Evolutionary conservation across 768 basidiomycete species (phyloP).

Genomic region (Kwoniella mangroviensis): DNA sequence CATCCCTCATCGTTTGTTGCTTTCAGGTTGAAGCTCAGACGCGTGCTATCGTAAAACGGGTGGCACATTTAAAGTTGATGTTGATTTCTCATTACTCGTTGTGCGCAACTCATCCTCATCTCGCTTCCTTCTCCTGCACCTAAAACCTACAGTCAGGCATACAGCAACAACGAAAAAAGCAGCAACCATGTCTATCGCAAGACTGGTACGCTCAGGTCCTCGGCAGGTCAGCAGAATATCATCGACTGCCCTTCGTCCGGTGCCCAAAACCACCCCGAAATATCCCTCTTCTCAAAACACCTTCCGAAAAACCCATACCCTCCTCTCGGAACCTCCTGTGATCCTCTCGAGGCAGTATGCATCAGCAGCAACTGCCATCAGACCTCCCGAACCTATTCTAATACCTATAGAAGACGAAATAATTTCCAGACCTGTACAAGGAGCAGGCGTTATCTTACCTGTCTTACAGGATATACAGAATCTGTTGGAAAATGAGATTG

Average conservation of each 20-base stretch:
- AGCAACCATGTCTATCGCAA: slow-evolving; percentile 14
- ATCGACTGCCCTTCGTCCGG: background rate
- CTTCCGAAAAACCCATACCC: background rate
- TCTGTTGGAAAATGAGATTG: slow-evolving; percentile 41
- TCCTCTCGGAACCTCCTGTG: background rate
- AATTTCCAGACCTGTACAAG: slow-evolving; percentile 11
- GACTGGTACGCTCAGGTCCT: slow-evolving; percentile 16
- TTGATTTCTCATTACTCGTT: slow-evolving; percentile 7
- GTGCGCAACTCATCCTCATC: background rate
- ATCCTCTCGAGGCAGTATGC: slow-evolving; percentile 6
- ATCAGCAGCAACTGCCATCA: slow-evolving; percentile 19
- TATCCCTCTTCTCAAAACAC: background rate
- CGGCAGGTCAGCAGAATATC: background rate
- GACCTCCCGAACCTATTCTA: background rate
- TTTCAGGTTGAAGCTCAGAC: slow-evolving; percentile 12
- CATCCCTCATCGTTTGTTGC: background rate
- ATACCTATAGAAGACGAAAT: background rate
- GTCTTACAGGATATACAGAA: slow-evolving; percentile 21
- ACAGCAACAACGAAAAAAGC: background rate
- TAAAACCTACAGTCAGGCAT: too few relatives aligned
- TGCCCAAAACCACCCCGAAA: background rate
- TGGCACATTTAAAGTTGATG: slow-evolving; percentile 16
- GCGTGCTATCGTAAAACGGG: slow-evolving; percentile 6
- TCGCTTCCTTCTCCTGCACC: background rate
- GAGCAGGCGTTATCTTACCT: slow-evolving; percentile 8